Conservation (phyloP, 1,284 basidiomycete genomes). For the Leccinum pachyderme region DNA sequence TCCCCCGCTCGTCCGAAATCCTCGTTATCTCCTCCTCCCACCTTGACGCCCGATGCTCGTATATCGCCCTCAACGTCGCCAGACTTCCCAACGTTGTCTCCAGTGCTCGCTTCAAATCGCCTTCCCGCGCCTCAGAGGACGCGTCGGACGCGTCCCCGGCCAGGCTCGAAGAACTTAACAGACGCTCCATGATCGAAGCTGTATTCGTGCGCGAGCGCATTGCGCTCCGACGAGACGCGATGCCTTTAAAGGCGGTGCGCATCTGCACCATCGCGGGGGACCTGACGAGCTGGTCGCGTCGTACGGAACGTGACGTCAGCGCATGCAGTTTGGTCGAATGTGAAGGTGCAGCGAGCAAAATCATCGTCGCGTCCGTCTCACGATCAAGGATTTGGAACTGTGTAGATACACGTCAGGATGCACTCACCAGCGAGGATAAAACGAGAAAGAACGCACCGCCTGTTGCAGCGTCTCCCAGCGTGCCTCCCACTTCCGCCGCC, state of each 20-base stretch:
- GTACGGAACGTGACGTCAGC: constrained; percentile 64
- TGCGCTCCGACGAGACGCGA: constrained; percentile 55
- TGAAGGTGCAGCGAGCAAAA: constrained; percentile 70
- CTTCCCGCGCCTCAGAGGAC: constrained; percentile 22
- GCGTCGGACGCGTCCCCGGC: constrained; percentile 53
- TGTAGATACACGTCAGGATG: background rate
- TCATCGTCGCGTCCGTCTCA: constrained; percentile 74
- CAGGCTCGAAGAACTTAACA: constrained; percentile 43
- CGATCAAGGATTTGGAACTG: constrained; percentile 77
- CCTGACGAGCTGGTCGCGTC: constrained; percentile 50
- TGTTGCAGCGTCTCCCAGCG: constrained; percentile 71
- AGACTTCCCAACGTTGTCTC: constrained; percentile 65
- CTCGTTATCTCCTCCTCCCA: constrained; percentile 69
- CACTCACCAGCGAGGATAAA: background rate
- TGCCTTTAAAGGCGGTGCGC: constrained; percentile 53
- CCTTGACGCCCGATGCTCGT: constrained; percentile 62
- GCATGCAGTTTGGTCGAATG: constrained; percentile 63
- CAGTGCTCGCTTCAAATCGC: constrained; percentile 61
- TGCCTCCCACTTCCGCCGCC: constrained; percentile 67
- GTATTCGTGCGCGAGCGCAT: constrained; percentile 42
- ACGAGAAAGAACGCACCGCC: constrained; percentile 43
- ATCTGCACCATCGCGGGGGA: constrained; percentile 51
- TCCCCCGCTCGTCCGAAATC: constrained; percentile 63
- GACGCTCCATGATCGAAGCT: constrained; percentile 55
- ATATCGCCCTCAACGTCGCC: constrained; percentile 57